Evolutionary conservation across 305 asterid species (phyloP), one percentile per base, ranked within the genome.

Genomic region (Fraxinus latifolia): DNA sequence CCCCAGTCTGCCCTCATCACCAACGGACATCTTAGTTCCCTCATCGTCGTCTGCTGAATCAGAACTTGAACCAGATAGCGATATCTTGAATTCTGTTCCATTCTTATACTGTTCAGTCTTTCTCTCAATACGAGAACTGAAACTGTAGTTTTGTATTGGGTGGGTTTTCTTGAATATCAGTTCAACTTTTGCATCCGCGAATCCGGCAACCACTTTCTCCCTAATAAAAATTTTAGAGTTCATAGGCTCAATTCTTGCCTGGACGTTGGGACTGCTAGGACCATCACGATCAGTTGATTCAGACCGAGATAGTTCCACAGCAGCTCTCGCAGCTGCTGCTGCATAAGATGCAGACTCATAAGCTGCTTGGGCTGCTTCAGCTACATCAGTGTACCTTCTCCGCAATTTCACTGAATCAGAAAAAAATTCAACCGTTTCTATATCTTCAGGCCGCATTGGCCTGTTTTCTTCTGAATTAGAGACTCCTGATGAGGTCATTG

Each of bases 301-400:
- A 27, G 90, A 74, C 15, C 93, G 93, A 34, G 98, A 92, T 47
- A 94, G 89, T 50, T 91, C 91, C 79, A 96, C 97, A 11, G 98
- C 98, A 3, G 92, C 97, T 83, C 95, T 89, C 70, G 99, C 99
- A 17, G 98, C 99, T 0, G 87, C 91, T 0, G 99, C 98, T 0
- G 99, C 98, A 81, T 90, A 91, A 80, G 96, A 95, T 3, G 99
- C 99, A 0, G 99, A 93, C 39, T 91, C 92, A 79, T 93, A 96
- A 0, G 99, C 99, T 74, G 92, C 97, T 83, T 91, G 97, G 0
- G 99, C 99, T 58, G 99, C 98, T 70, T 93, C 93, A 15, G 93
- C 98, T 58, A 92, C 99, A 76, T 94, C 95, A 80, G 82, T 93
- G 90, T 93, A 96, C 55, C 17, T 44, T 44, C 55, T 44, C 55